These are phyloP conservation scores for Trypanosomatidae sp. DNA, from an alignment of 208 protist species.

Conservation along the genomic window DNA sequence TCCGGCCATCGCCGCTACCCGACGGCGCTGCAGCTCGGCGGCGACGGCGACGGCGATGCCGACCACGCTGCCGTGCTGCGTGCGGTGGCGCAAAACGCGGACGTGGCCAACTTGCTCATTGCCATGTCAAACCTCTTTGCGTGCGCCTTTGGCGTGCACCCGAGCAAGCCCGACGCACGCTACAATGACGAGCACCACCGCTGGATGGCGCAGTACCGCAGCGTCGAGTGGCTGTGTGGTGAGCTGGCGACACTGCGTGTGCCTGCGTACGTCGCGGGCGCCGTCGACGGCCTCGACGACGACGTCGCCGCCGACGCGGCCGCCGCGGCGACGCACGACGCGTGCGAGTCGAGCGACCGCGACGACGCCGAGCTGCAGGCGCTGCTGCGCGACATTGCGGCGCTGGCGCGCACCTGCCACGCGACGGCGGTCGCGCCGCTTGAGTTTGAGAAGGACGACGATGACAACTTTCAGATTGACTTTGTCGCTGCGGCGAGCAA, in stretches of 20 bases:
- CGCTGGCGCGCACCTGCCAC: slow-evolving; percentile 27
- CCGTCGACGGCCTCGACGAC: slow-evolving; percentile 69
- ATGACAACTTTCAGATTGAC: slow-evolving; percentile 93
- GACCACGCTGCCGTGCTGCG: slow-evolving; percentile 2
- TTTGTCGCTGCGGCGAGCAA: slow-evolving; percentile 91
- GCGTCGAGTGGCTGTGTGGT: slow-evolving; percentile 29
- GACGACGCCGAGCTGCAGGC: slow-evolving; percentile 35
- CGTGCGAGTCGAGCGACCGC: slow-evolving; percentile 5
- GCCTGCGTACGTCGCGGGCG: slow-evolving; percentile 27
- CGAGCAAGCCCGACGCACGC: slow-evolving; percentile 61
- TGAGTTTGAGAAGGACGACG: slow-evolving; percentile 95
- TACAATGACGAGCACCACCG: slow-evolving; percentile 73
- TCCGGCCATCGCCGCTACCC: slow-evolving; percentile 83
- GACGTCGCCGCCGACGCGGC: slow-evolving; percentile 31
- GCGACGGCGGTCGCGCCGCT: slow-evolving; percentile 31
- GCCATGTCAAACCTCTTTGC: slow-evolving; percentile 66
- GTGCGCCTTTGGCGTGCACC: slow-evolving; percentile 79
- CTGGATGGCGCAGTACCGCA: slow-evolving; percentile 77
- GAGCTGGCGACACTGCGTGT: slow-evolving; percentile 12
- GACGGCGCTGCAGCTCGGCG: slow-evolving; percentile 24
- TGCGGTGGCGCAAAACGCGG: slow-evolving; percentile 9
- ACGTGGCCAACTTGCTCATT: slow-evolving; percentile 63
- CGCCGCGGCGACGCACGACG: slow-evolving; percentile 3
- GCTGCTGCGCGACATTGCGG: slow-evolving; percentile 23
- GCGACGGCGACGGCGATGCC: no score